Conservation (phyloP, 306 rosid species). For the Prunus davidiana region DNA sequence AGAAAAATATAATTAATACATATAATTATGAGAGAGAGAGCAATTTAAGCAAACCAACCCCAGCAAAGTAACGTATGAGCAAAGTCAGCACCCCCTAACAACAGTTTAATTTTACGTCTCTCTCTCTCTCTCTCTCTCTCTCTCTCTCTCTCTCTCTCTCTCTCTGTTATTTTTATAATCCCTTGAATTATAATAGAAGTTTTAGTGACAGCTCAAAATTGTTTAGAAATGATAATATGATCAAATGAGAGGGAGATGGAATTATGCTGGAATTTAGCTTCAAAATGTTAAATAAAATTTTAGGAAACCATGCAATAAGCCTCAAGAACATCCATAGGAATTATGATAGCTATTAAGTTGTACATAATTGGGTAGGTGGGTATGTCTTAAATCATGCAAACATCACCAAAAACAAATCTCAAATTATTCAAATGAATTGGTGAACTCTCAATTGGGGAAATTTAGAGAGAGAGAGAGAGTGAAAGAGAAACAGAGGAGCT, state of each 20-base stretch:
- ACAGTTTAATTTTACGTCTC: background rate
- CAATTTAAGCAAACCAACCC: conserved; percentile 5
- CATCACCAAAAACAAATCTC: background rate
- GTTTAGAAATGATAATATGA: too few species aligned
- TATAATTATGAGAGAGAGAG: background rate
- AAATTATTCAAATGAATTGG: background rate
- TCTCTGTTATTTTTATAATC: background rate
- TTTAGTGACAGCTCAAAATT: background rate
- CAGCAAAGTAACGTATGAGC: conserved; percentile 18
- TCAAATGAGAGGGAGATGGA: too few species aligned
- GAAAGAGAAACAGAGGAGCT: background rate
- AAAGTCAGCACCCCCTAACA: conserved; percentile 25
- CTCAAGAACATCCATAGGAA: too few species aligned
- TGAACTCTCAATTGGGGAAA: background rate
- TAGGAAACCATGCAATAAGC: background rate
- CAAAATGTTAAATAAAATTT: background rate
- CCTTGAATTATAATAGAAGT: background rate
- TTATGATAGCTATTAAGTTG: background rate
- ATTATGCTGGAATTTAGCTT: background rate
- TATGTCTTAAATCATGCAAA: conserved; percentile 9
- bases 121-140: background rate
- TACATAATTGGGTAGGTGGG: background rate
- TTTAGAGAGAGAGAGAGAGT: background rate
- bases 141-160: background rate
- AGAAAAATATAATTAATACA: conserved; percentile 1